Percentiles rank a stretch among this genome's conserved stretches.
Conservation (phyloP, 2,329 filamentous ascomycete species). For the Fusarium penzigii region DNA sequence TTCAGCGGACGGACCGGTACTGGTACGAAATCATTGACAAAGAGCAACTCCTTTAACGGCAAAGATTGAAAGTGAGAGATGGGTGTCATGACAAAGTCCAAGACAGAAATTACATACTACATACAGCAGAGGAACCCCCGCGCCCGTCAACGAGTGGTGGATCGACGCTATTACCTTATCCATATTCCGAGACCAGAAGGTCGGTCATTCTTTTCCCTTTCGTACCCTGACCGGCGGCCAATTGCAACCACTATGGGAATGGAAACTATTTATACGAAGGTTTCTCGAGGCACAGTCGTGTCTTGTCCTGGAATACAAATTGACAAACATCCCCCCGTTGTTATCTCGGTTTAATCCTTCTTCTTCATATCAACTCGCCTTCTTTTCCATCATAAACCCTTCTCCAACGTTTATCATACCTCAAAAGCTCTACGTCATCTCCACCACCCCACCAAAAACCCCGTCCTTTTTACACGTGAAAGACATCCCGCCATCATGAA, state of each 20-base stretch:
- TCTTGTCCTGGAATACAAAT: slow-evolving; percentile 21
- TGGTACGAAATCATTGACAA: slow-evolving; percentile 9
- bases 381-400: not conserved
- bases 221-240: slow-evolving; percentile 24
- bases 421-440: slow-evolving; percentile 25
- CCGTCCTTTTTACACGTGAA: slow-evolving; percentile 20
- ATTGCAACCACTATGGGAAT: slow-evolving; percentile 24
- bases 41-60: slow-evolving; percentile 9
- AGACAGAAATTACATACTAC: not conserved
- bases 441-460: slow-evolving; percentile 15
- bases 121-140: slow-evolving; percentile 8
- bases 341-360: not conserved
- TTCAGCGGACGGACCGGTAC: not conserved
- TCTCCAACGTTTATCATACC: slow-evolving; percentile 15
- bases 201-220: slow-evolving; percentile 11
- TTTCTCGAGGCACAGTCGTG: slow-evolving; percentile 4
- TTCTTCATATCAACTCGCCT: slow-evolving; percentile 2
- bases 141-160: slow-evolving; percentile 9
- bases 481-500: slow-evolving; percentile 41
- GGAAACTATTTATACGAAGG: slow-evolving; percentile 7
- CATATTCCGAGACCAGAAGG: slow-evolving; percentile 17
- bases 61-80: not conserved
- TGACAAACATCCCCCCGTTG: slow-evolving; percentile 6
- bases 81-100: slow-evolving; percentile 3
- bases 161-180: slow-evolving; percentile 28